Conservation (phyloP, 345 rosid genomes). For the Limnanthes douglasii region DNA sequence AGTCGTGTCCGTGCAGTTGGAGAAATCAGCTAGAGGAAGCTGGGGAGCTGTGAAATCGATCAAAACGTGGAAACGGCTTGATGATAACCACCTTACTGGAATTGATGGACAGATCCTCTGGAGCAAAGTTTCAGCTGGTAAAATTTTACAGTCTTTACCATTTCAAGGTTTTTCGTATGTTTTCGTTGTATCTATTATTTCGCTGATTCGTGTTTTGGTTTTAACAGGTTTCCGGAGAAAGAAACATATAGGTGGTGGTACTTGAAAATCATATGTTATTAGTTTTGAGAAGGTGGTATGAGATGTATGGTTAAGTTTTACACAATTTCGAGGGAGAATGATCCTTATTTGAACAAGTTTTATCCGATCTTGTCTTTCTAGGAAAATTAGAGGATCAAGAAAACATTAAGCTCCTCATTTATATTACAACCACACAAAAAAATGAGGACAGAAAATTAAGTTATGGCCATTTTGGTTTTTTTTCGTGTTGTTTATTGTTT, state of each 20-base stretch:
- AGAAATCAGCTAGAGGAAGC: slow-evolving; percentile 28
- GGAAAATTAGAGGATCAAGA: background rate
- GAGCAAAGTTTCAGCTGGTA: slow-evolving; percentile 47
- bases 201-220: background rate
- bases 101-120: slow-evolving; percentile 60
- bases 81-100: slow-evolving; percentile 45
- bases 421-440: too few species aligned
- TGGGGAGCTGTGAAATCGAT: slow-evolving; percentile 77
- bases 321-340: background rate
- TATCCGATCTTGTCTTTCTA: background rate
- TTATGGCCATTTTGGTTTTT: too few species aligned
- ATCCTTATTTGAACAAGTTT: too few species aligned
- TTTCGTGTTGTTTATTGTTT: too few species aligned
- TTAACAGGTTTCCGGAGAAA: slow-evolving; percentile 15
- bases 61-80: slow-evolving; percentile 89
- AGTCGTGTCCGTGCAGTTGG: slow-evolving; percentile 56
- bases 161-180: background rate
- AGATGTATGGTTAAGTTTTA: background rate
- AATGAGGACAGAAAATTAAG: too few species aligned
- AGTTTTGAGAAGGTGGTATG: background rate
- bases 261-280: background rate
- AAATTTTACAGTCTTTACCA: background rate
- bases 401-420: background rate
- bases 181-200: background rate
- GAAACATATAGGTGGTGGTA: slow-evolving; percentile 6